Percentiles rank a stretch among this genome's conserved stretches.
Conservation (phyloP, 805 yeast genomes). For the Cyberlindnera euphorbiae region DNA sequence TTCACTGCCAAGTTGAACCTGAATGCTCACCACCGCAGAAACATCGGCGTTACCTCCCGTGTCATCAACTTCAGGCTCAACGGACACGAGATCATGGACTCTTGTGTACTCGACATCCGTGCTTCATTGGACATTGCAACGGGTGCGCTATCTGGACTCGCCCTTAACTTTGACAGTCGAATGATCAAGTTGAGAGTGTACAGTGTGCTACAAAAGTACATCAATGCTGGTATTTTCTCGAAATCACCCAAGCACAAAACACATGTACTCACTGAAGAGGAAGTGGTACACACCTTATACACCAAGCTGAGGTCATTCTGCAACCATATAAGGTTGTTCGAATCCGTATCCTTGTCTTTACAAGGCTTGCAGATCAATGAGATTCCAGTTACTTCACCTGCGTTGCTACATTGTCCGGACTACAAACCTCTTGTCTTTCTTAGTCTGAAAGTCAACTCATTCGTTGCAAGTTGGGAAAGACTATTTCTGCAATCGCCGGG, state of each 20-base stretch:
- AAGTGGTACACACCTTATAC: slow-evolving; percentile 12
- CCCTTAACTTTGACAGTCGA: slow-evolving; percentile 17
- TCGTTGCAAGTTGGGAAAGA: slow-evolving; percentile 24
- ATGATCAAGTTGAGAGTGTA: slow-evolving; percentile 15
- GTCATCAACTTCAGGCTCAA: slow-evolving; percentile 18
- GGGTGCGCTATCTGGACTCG: slow-evolving; percentile 19
- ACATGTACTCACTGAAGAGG: slow-evolving; percentile 7
- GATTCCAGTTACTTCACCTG: slow-evolving; percentile 19
- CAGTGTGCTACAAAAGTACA: slow-evolving; percentile 8
- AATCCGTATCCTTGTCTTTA: slow-evolving; percentile 15
- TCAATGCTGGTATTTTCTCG: slow-evolving; percentile 1
- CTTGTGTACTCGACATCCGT: slow-evolving; percentile 15
- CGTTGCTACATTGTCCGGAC: slow-evolving; percentile 17
- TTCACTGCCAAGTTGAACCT: slow-evolving; percentile 15
- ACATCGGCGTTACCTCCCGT: slow-evolving; percentile 12
- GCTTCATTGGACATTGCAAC: slow-evolving; percentile 16
- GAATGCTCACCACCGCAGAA: slow-evolving; percentile 5
- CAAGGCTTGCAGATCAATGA: slow-evolving; percentile 17
- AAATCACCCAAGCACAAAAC: neutral
- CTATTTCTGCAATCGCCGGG: slow-evolving; percentile 38
- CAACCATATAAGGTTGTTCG: slow-evolving; percentile 14
- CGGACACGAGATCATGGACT: slow-evolving; percentile 17
- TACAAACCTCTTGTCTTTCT: slow-evolving; percentile 22
- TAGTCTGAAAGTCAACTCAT: slow-evolving; percentile 19
- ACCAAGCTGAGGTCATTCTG: slow-evolving; percentile 9